Base-by-base conservation (phyloP, 78 protist species). In the Anaeramoeba ignava region DNA sequence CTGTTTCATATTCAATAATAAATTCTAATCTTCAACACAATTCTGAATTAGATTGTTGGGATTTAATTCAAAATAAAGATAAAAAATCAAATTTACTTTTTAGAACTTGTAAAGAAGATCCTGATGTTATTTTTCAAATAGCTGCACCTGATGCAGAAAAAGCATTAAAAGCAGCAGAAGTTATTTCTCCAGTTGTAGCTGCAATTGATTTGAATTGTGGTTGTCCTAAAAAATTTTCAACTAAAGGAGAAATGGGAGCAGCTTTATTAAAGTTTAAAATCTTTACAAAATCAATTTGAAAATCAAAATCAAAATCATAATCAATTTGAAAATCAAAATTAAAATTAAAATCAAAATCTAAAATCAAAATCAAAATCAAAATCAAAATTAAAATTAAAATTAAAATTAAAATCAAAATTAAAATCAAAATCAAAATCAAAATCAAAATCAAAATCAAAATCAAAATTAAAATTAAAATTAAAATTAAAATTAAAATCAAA, bases 121-220 rank as follows among this genome's bases (percentile, higher is more conserved):
- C 81, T 3, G 67, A 39, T 33, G 39, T 88, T 31, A 82, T 86
- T 0, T 36, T 88, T 0, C 91, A 88, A 73, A n/a, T 88, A 0
- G 91, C 86, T 0, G 42, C 89, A 0, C 80, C 42, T n/a, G 27
- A 12, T 0, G 82, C 81, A 33, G 27, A 27, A 23, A 34, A n/a
- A 2, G 88, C 89, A 23, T 40, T 86, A 27, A 38, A 2, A 2
- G 87, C 91, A 0, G 82, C 88, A n/a, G 1, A 54, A 17, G 82
- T 78, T 23, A 38, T 81, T 27, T 85, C 73, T 0, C 82, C 3
- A 0, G 94, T 89, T 41, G 85, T 93, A 2, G 84, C 84, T 2
- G 96, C 84, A 2, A 34, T 93, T 39, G 96, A 91, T 84, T 38
- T 93, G 78, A 93, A 93, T 86, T 88, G 90, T 92, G 94, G 94